phyloP scores from a whole-genome alignment of 2,329 filamentous ascomycete species.

The Didymella glomerata region DNA sequence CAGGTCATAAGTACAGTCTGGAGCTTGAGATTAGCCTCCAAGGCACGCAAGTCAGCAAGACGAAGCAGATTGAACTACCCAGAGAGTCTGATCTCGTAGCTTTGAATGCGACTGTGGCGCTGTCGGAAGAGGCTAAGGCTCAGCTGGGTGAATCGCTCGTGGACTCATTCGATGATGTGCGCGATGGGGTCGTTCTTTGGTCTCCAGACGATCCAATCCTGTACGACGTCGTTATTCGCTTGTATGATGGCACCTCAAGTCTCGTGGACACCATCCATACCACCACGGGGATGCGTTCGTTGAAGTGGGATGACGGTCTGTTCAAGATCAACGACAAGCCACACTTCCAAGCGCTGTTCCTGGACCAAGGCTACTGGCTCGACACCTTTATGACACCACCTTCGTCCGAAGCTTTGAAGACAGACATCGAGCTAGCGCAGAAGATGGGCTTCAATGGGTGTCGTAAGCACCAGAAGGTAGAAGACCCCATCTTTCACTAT shows the following conservation, averaged over 20 bases:
- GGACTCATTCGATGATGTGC: slow-evolving; percentile 39
- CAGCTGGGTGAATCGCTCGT: slow-evolving; percentile 50
- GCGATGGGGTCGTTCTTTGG: slow-evolving; percentile 68
- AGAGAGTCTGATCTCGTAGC: slow-evolving; percentile 60
- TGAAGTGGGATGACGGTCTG: slow-evolving; percentile 68
- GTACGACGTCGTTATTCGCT: slow-evolving; percentile 64
- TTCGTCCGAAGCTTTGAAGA: slow-evolving; percentile 53
- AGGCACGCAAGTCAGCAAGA: slow-evolving; percentile 58
- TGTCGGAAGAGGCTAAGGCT: slow-evolving; percentile 55
- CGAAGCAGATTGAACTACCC: slow-evolving; percentile 55
- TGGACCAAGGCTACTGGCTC: slow-evolving; percentile 72
- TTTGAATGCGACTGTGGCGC: slow-evolving; percentile 60
- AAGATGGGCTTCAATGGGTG: slow-evolving; percentile 71
- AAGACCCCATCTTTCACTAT: slow-evolving; percentile 68
- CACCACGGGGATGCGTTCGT: slow-evolving; percentile 67
- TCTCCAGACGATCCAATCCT: slow-evolving; percentile 66
- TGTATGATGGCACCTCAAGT: slow-evolving; percentile 55
- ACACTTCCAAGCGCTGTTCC: slow-evolving; percentile 67
- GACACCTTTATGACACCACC: slow-evolving; percentile 68
- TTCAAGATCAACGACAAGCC: slow-evolving; percentile 67
- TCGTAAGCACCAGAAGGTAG: slow-evolving; percentile 71
- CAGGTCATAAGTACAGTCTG: slow-evolving; percentile 58
- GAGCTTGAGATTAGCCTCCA: slow-evolving; percentile 64
- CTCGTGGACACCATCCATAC: slow-evolving; percentile 67
- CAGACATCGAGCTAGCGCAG: slow-evolving; percentile 26